These are phyloP conservation scores for Fusarium sp. DNA, from an alignment of 2,329 filamentous ascomycete species.

Conservation along the genomic window DNA sequence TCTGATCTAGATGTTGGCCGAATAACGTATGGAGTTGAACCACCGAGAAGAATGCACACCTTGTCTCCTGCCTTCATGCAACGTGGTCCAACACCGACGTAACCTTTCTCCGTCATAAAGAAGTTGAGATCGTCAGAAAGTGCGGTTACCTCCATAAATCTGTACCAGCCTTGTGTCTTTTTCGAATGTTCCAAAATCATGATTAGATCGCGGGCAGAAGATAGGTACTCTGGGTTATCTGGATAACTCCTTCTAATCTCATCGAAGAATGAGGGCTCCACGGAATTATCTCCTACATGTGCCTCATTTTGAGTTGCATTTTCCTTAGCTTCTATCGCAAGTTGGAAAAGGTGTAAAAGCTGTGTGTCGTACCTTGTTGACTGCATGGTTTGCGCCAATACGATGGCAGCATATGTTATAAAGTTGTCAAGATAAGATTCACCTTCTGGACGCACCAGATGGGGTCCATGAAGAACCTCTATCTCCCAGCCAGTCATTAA, in stretches of 20 bases:
- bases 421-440: not conserved
- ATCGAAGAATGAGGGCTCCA: too few species aligned
- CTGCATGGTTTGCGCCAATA: rapidly evolving
- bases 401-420: not conserved
- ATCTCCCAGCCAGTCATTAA: not conserved
- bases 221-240: too few species aligned
- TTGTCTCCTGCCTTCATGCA: not conserved
- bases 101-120: not conserved
- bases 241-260: too few species aligned
- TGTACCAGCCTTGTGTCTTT: too few species aligned
- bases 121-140: rapidly evolving
- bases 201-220: too few species aligned
- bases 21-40: not conserved
- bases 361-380: too few species aligned
- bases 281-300: rapidly evolving
- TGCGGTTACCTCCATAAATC: rapidly evolving
- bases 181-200: too few species aligned
- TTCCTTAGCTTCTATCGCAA: not conserved
- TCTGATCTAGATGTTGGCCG: rapidly evolving
- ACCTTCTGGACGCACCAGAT: not conserved
- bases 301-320: too few species aligned
- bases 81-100: rapidly evolving
- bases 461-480: too few species aligned
- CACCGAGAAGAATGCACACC: not conserved
- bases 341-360: too few species aligned